These are phyloP conservation scores for Collybiopsis confluens DNA, from an alignment of 768 basidiomycete species.

Conservation along the genomic window DNA sequence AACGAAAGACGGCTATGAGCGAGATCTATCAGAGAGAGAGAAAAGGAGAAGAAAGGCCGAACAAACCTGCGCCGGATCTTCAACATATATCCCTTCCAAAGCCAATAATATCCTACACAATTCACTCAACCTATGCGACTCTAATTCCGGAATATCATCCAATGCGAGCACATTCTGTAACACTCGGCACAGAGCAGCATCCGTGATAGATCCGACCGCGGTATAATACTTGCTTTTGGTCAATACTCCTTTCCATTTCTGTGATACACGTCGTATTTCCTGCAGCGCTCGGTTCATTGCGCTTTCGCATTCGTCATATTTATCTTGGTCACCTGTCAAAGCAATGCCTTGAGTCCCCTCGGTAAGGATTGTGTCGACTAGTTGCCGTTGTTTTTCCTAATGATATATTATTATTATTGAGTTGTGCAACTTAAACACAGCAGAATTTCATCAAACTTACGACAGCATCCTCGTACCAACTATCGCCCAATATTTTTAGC, in stretches of 20 bases:
- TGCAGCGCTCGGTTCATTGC: slow-evolving; percentile 60
- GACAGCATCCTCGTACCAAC: slow-evolving; percentile 68
- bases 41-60: neutral
- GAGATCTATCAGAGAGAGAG: neutral
- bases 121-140: slow-evolving; percentile 80
- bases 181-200: slow-evolving; percentile 63
- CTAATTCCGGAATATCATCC: slow-evolving; percentile 82
- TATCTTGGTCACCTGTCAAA: slow-evolving; percentile 65
- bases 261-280: slow-evolving; percentile 57
- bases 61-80: slow-evolving; percentile 53
- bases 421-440: neutral
- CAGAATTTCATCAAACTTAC: slow-evolving; percentile 36
- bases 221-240: slow-evolving; percentile 69
- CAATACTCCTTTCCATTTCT: slow-evolving; percentile 68
- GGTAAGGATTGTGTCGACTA: slow-evolving; percentile 41
- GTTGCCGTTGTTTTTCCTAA: slow-evolving; percentile 47
- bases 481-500: slow-evolving; percentile 55
- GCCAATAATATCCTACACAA: slow-evolving; percentile 75
- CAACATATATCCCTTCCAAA: slow-evolving; percentile 77
- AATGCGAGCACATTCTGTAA: slow-evolving; percentile 71
- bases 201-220: slow-evolving; percentile 66
- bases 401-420: neutral
- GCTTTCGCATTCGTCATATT: slow-evolving; percentile 72
- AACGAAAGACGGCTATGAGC: slow-evolving; percentile 62
- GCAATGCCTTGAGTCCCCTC: slow-evolving; percentile 62